Evolutionary conservation across 2,329 filamentous ascomycete genomes (phyloP).

Genomic region (Xylaria sp.): DNA sequence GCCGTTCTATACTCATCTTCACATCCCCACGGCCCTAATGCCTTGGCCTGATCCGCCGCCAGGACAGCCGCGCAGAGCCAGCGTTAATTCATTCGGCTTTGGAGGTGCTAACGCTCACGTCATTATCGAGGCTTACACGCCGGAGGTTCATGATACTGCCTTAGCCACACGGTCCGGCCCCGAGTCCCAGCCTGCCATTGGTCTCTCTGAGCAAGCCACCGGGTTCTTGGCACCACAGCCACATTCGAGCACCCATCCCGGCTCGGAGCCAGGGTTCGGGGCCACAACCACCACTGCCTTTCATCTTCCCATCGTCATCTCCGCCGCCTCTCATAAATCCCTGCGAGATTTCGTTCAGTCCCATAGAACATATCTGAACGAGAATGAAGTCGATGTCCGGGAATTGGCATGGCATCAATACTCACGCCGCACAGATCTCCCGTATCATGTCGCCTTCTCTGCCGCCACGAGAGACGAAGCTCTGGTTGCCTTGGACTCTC

Average conservation of each 20-base stretch:
- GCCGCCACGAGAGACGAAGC: constrained; percentile 42
- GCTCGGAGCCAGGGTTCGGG: not conserved
- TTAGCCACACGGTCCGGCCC: constrained; percentile 17
- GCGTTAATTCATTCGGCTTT: constrained; percentile 60
- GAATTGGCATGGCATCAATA: constrained; percentile 52
- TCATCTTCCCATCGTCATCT: constrained; percentile 53
- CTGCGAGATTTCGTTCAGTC: constrained; percentile 45
- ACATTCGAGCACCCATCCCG: constrained; percentile 3
- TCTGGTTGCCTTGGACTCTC: constrained; percentile 42
- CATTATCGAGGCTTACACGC: constrained; percentile 56
- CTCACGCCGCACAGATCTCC: constrained; percentile 48
- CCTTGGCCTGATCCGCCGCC: constrained; percentile 52
- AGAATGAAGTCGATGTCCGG: constrained; percentile 30
- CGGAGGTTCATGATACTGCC: constrained; percentile 47
- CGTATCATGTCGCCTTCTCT: constrained; percentile 48
- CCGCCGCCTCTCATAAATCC: constrained; percentile 53
- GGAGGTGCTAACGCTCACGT: constrained; percentile 59
- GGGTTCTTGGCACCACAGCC: constrained; percentile 28
- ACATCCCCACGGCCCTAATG: constrained; percentile 49
- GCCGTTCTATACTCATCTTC: constrained; percentile 51
- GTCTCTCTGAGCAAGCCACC: constrained; percentile 16
- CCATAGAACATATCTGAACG: constrained; percentile 49
- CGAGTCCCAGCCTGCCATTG: not conserved
- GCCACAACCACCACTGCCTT: constrained; percentile 22
- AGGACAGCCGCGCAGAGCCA: constrained; percentile 55